These are phyloP conservation scores for Diplodia scrobiculata DNA, from an alignment of 2,329 filamentous ascomycete genomes.

Conservation along the genomic window DNA sequence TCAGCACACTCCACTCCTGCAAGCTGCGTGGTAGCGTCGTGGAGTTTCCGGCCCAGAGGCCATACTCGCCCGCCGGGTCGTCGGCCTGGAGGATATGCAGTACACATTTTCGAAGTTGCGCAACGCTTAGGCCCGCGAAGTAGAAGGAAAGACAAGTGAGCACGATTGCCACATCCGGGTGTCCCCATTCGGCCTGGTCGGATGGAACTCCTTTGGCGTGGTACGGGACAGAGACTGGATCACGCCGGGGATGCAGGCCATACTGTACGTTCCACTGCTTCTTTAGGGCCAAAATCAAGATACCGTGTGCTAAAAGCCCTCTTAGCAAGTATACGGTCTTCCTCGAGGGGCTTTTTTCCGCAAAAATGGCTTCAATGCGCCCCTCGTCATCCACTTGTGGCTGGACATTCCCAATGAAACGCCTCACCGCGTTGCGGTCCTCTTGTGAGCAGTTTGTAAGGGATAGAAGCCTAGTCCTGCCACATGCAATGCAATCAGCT, in stretches of 20 bases:
- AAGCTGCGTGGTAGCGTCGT: constrained; percentile 51
- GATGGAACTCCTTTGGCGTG: constrained; percentile 50
- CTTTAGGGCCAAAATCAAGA: constrained; percentile 61
- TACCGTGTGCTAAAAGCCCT: constrained; percentile 62
- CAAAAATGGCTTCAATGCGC: constrained; percentile 38
- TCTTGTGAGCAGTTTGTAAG: constrained; percentile 36
- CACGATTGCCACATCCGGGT: constrained; percentile 59
- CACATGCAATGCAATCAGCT: constrained; percentile 41
- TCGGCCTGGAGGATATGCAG: constrained; percentile 58
- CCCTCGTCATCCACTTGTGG: constrained; percentile 32
- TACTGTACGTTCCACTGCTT: constrained; percentile 70
- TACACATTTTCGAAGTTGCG: constrained; percentile 57
- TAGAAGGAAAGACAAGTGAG: constrained; percentile 60
- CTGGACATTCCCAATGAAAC: constrained; percentile 41
- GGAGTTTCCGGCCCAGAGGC: constrained; percentile 55
- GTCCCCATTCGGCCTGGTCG: constrained; percentile 65
- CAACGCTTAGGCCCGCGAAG: constrained; percentile 57
- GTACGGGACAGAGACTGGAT: constrained; percentile 67
- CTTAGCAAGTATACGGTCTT: constrained; percentile 59
- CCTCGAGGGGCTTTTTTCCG: constrained; percentile 48
- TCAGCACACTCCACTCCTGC: constrained; percentile 59
- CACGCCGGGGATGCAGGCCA: constrained; percentile 50
- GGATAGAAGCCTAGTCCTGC: constrained; percentile 35
- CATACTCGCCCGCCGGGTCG: constrained; percentile 60
- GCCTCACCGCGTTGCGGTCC: constrained; percentile 37